Conservation (phyloP, 257 asterid genomes). For the Jaltomata sinuosa region DNA sequence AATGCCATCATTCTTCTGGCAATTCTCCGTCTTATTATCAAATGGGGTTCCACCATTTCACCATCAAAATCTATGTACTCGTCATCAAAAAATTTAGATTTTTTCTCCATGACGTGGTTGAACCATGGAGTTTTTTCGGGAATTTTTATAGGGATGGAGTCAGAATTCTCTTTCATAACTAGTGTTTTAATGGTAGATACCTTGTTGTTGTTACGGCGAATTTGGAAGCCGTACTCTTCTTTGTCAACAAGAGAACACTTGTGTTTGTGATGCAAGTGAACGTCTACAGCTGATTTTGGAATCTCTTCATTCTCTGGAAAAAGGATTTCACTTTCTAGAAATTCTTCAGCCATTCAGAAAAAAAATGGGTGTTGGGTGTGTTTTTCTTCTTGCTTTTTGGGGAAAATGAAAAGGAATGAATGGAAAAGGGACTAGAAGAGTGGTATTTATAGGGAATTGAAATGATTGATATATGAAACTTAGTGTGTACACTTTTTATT, state of each 20-base stretch:
- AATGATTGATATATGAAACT: slow-evolving; percentile 23
- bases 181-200: slow-evolving; percentile 19
- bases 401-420: background rate
- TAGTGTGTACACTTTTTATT: slow-evolving; percentile 20
- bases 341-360: too few species aligned
- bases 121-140: background rate
- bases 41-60: slow-evolving; percentile 79
- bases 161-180: background rate
- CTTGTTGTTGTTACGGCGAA: background rate
- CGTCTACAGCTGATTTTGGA: too few species aligned
- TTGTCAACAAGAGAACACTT: too few species aligned
- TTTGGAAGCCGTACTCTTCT: background rate
- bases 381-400: background rate
- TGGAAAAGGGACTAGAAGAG: background rate
- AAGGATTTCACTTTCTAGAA: too few species aligned
- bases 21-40: slow-evolving; percentile 53
- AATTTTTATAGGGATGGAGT: background rate
- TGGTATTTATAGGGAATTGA: slow-evolving; percentile 37
- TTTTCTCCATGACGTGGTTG: background rate
- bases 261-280: too few species aligned
- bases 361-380: too few species aligned
- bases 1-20: slow-evolving; percentile 60
- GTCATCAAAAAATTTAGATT: background rate
- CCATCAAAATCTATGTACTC: background rate
- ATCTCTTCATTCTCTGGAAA: too few species aligned